phyloP scores from a whole-genome alignment of 805 yeast genomes.

The Ogataea methanolica region DNA sequence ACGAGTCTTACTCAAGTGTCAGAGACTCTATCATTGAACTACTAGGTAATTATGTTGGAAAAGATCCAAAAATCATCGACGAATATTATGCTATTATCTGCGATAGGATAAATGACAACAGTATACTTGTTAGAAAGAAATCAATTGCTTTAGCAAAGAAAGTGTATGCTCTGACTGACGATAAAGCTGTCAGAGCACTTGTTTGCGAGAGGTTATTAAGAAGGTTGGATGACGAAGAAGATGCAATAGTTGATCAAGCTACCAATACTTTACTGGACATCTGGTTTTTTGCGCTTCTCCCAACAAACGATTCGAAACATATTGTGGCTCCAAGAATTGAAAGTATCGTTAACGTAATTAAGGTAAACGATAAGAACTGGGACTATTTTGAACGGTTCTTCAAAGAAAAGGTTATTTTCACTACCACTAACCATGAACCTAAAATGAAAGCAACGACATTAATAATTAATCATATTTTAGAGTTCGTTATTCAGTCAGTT shows the following conservation, averaged over 20 bases:
- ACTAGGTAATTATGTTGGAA: conserved; percentile 42
- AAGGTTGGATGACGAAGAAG: conserved; percentile 70
- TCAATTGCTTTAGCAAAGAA: conserved; percentile 48
- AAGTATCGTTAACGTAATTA: conserved; percentile 36
- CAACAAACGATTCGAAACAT: not conserved
- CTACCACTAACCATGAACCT: conserved; percentile 10
- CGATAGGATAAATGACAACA: conserved; percentile 50
- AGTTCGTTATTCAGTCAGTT: conserved; percentile 31
- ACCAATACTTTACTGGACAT: conserved; percentile 31
- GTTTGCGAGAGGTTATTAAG: conserved; percentile 49
- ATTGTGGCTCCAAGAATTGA: conserved; percentile 17
- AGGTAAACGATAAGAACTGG: conserved; percentile 35
- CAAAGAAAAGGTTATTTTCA: conserved; percentile 36
- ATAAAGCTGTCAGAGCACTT: conserved; percentile 30
- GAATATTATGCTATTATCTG: conserved; percentile 48
- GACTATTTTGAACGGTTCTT: conserved; percentile 45
- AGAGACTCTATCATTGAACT: conserved; percentile 74
- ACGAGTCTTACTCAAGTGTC: conserved; percentile 64
- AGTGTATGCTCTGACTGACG: conserved; percentile 38
- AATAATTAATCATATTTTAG: conserved; percentile 35
- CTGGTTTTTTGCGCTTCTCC: conserved; percentile 29
- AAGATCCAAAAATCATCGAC: conserved; percentile 40
- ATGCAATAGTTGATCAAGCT: conserved; percentile 40
- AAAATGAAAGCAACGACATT: conserved; percentile 20
- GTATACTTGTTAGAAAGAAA: conserved; percentile 60